Conservation (phyloP, 208 protist genomes). For the Kentomonas sorsogonicus region DNA sequence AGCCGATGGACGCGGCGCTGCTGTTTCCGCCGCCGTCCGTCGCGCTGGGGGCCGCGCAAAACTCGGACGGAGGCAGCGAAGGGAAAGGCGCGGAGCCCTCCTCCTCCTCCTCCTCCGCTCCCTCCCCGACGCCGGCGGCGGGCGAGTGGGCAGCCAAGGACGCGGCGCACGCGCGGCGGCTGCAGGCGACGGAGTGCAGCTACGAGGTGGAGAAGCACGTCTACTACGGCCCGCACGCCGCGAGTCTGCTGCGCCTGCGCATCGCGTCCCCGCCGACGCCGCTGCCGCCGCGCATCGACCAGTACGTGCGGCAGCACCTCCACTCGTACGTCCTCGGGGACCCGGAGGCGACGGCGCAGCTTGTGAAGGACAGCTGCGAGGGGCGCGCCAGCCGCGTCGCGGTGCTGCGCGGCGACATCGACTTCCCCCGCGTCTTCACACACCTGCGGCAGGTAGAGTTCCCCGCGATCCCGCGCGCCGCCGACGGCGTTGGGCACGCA, state of each 20-base stretch:
- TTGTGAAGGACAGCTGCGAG: background rate
- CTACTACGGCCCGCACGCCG: constrained; percentile 79
- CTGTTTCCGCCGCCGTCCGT: constrained; percentile 19
- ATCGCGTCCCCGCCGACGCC: constrained; percentile 50
- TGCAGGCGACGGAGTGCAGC: constrained; percentile 20
- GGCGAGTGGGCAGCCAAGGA: background rate
- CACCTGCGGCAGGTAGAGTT: constrained; percentile 65
- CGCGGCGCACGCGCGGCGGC: no score
- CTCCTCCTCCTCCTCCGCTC: constrained; percentile 3
- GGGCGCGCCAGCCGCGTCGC: constrained; percentile 1
- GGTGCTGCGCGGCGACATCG: constrained; percentile 64
- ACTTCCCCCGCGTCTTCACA: constrained; percentile 83
- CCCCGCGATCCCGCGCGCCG: constrained; percentile 3
- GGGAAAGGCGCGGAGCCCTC: constrained; percentile 1
- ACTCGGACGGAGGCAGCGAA: background rate
- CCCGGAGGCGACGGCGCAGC: constrained; percentile 27
- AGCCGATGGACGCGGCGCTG: constrained; percentile 11
- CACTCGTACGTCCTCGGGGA: constrained; percentile 73
- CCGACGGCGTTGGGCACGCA: background rate
- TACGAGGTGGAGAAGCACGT: constrained; percentile 61
- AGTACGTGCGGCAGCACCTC: constrained; percentile 45
- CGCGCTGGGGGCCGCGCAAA: no score
- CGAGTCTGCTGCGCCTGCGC: constrained; percentile 63
- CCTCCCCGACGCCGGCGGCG: background rate
- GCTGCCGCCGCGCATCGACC: constrained; percentile 43